These are phyloP conservation scores for Phytophthora hybrid DNA, from an alignment of 352 stramenopile genomes.

Conservation along the genomic window DNA sequence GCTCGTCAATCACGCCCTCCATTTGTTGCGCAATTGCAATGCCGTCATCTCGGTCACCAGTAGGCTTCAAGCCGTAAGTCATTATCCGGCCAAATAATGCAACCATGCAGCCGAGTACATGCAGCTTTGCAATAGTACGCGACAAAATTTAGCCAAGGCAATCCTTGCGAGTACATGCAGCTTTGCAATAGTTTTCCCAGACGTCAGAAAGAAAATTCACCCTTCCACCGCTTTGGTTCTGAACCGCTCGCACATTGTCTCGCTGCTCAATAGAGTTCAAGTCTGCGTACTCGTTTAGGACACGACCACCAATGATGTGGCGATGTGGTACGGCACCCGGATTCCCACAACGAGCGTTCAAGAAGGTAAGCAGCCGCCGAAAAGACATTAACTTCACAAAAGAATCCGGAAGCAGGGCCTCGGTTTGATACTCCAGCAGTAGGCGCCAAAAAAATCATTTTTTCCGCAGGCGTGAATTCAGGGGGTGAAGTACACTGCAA, in stretches of 20 bases:
- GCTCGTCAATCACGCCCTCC: slow-evolving; percentile 9
- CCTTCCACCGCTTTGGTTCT: slow-evolving; percentile 20
- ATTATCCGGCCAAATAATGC: slow-evolving; percentile 5
- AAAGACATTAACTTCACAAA: slow-evolving; percentile 8
- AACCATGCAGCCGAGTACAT: slow-evolving; percentile 19
- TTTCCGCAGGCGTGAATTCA: no score
- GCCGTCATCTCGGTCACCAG: slow-evolving; percentile 12
- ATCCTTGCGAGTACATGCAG: slow-evolving; percentile 20
- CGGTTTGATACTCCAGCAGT: slow-evolving; percentile 8
- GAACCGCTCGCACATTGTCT: background rate
- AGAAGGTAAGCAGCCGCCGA: slow-evolving; percentile 3
- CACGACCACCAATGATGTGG: slow-evolving; percentile 5
- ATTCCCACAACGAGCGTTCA: slow-evolving; percentile 22
- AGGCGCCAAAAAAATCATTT: slow-evolving; percentile 3
- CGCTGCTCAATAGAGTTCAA: slow-evolving; percentile 14
- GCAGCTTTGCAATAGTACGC: no score
- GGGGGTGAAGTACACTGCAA: no score
- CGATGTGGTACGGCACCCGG: background rate
- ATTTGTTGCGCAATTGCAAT: slow-evolving; percentile 22
- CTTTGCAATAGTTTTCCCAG: slow-evolving; percentile 14
- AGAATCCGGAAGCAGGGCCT: slow-evolving; percentile 3
- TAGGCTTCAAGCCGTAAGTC: slow-evolving; percentile 10
- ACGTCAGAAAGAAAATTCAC: no score
- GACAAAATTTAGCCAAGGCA: no score
- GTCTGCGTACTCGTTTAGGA: slow-evolving; percentile 18